Percentiles rank a stretch among this genome's conserved stretches.
Conservation (phyloP, 345 rosid genomes). For the Rhodamnia rubescens region DNA sequence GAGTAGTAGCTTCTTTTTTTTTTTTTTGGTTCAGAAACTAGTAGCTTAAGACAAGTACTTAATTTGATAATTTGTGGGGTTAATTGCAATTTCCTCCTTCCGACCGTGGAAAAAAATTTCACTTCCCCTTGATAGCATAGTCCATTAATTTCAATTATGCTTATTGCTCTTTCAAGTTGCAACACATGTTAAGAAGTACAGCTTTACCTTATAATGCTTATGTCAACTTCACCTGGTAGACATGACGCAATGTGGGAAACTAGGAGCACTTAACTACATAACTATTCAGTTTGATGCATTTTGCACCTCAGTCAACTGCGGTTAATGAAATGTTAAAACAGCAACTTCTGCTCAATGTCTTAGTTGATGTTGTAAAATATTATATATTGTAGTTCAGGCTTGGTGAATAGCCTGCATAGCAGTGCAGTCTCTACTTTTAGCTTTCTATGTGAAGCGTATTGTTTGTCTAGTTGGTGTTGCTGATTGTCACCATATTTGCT, state of each 20-base stretch:
- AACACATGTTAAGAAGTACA: neutral
- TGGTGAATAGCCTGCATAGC: neutral
- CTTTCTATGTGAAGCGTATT: neutral
- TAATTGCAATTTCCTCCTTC: neutral
- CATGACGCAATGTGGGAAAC: neutral
- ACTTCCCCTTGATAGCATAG: neutral
- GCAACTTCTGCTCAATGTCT: neutral
- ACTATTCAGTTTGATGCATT: neutral
- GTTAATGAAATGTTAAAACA: neutral
- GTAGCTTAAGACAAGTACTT: neutral
- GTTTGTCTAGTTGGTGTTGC: neutral
- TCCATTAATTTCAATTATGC: neutral
- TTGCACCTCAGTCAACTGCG: neutral
- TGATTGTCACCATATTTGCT: neutral
- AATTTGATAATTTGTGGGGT: neutral
- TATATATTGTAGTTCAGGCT: neutral
- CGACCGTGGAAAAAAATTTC: neutral
- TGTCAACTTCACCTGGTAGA: neutral
- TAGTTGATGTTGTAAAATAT: neutral
- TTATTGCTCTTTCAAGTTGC: neutral
- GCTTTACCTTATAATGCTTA: neutral
- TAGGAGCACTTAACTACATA: neutral
- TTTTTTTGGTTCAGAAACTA: neutral
- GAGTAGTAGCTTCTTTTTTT: neutral
- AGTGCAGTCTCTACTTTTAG: neutral